A percentile compares a stretch with the other conserved stretches of the same genome.
Conservation (phyloP, 2,329 filamentous ascomycete genomes). For the Neodidymelliopsis sp. region DNA sequence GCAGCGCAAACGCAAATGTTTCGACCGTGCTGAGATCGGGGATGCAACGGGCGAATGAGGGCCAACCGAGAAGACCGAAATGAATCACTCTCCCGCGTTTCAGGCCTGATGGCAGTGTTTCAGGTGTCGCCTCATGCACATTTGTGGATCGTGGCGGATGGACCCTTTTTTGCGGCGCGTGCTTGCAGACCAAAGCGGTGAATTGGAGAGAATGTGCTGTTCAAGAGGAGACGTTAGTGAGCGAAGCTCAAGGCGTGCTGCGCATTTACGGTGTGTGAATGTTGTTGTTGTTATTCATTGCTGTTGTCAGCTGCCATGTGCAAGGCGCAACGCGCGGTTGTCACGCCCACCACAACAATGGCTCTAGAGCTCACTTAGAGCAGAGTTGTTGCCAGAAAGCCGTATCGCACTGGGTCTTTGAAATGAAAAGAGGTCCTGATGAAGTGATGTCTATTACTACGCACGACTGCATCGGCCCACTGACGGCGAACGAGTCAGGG, state of each 20-base stretch:
- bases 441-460: background rate
- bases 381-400: background rate
- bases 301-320: constrained; percentile 8
- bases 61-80: constrained; percentile 25
- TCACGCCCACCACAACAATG: background rate
- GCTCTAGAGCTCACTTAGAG: background rate
- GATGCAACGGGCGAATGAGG: constrained; percentile 36
- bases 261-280: constrained; percentile 2
- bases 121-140: constrained; percentile 23
- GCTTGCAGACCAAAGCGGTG: constrained; percentile 6
- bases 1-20: constrained; percentile 24
- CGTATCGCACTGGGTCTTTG: background rate
- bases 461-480: background rate
- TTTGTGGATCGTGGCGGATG: constrained; percentile 8
- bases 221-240: background rate
- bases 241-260: background rate
- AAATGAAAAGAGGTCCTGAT: constrained; percentile 2
- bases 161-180: constrained; percentile 11
- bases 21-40: constrained; percentile 19
- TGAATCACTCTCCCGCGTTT: constrained; percentile 44
- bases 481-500: constrained; percentile 5
- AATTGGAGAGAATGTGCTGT: constrained; percentile 1
- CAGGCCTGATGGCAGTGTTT: constrained; percentile 42
- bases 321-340: too few relatives aligned
- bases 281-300: too few relatives aligned